Base-by-base conservation (phyloP, 2,329 filamentous ascomycete genomes). In the Akanthomyces lecanii region DNA sequence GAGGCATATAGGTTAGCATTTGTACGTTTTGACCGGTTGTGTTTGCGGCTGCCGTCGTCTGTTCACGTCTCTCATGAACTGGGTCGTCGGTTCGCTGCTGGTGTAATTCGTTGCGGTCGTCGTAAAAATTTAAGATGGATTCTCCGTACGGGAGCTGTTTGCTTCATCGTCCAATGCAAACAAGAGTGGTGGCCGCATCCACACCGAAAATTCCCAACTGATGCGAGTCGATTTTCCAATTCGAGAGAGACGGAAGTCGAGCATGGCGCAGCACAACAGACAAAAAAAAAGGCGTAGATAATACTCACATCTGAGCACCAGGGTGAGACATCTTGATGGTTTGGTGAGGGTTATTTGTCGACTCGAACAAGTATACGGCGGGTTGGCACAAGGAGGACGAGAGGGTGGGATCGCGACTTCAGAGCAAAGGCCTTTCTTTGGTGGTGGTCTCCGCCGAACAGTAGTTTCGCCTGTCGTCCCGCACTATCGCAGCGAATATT, bases 251-350 rank as follows among this genome's bases (percentile, higher is more conserved):
- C 48, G 25, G 33, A 40, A 33, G 28, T 25, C 59, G 30, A 45
- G 28, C 18, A 23, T 38, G 38, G 45, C 48, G 21, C 51, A 5
- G n/a, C 12, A 7, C 12, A 28, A 50, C 25, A 47, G n/a, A 21
- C 23, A 28, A 25, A 56, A 21, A 30, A 48, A 21, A 64, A 50
- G 47, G 62, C 44, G 42, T 62, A 50, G 33, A 65, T 62, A 63
- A 65, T 66, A 80, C 84, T 83, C 78, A 86, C 84, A 86, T 86
- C 77, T 86, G 84, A 75, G 82, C 77, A 76, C 84, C 83, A 71
- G 83, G 81, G 75, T 81, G 78, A 79, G 84, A 82, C 83, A 86
- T 86, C 70, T 78, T 85, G 81, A 77, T 76, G 74, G 66, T 70
- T 70, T 72, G 18, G 21, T 40, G 51, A 48, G 58, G n/a, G 30